Percentiles rank a stretch among this genome's conserved stretches.
Conservation (phyloP, 352 stramenopile genomes). For the Globisporangium alternatum region DNA sequence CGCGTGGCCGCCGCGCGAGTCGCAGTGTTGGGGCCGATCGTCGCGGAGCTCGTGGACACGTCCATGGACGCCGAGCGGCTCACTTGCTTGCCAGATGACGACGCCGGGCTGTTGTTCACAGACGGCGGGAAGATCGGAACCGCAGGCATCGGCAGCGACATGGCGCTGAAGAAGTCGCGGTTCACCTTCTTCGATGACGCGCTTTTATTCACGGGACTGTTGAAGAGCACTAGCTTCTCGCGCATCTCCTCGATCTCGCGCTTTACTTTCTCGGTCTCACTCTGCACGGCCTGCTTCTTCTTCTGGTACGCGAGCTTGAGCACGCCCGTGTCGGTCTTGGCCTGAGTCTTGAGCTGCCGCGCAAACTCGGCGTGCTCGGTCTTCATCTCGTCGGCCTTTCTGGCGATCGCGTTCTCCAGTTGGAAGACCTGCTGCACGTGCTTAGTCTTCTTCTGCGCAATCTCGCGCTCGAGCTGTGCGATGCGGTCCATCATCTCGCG, state of each 20-base stretch:
- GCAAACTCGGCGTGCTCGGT: constrained; percentile 45
- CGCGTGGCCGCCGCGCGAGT: constrained; percentile 21
- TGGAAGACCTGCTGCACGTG: constrained; percentile 52
- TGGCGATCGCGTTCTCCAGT: constrained; percentile 40
- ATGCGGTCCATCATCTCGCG: constrained; percentile 55
- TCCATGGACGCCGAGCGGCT: constrained; percentile 19
- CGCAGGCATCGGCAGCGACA: constrained; percentile 33
- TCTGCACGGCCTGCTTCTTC: constrained; percentile 36
- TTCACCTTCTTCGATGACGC: constrained; percentile 7
- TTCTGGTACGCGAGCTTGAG: constrained; percentile 48
- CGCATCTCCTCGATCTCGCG: constrained; percentile 29
- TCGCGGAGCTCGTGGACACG: constrained; percentile 18
- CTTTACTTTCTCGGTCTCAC: constrained; percentile 24
- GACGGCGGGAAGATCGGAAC: constrained; percentile 22
- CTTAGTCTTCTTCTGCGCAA: constrained; percentile 60
- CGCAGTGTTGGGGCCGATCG: constrained; percentile 14
- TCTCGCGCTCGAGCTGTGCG: constrained; percentile 49
- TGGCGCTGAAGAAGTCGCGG: constrained; percentile 44
- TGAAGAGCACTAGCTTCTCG: constrained; percentile 24
- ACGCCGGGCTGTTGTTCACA: not conserved
- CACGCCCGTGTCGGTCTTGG: constrained; percentile 43
- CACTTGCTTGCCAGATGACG: constrained; percentile 11
- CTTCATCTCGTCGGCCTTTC: constrained; percentile 32
- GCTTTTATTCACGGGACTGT: constrained; percentile 9
- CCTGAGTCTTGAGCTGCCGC: constrained; percentile 50